Base-by-base conservation (phyloP, 306 rosid species). In the Gastrolobium bilobum region DNA sequence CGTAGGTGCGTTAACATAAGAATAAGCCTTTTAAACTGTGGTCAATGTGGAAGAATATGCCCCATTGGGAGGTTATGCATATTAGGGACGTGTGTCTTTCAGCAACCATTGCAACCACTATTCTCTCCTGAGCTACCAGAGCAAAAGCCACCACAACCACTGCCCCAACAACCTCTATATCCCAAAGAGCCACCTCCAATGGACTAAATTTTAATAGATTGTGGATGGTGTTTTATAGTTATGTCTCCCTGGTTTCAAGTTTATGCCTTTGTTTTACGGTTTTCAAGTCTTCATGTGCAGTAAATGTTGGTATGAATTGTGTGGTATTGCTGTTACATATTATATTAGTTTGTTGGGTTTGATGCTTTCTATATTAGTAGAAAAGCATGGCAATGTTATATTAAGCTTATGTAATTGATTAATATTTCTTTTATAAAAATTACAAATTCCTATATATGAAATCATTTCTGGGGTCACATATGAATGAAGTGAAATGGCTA, bases 21-120 rank as follows among this genome's bases (percentile, higher is more conserved):
- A 11, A 0, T 40, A 0, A 86, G 37, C 62, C 78, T 70, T 47
- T 81, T 84, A 0, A 86, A 91, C 37, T 93, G 97, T 54, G 97
- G 98, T 6, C 62, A 33, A 15, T 93, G 98, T 84, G 91, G 91
- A 50, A 81, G 71, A 6, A 30, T 7, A 10, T 91, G 98, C 68
- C 83, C 88, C 8, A 0, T 79, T 56, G 87, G 85, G 3, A 70
- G 78, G 10, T 60, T 56, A 0, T 93, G 98, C 64, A 1, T 77
- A 3, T 83, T 53, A 11, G 98, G 98, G 2, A 20, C 77, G 75
- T 91, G 98, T 83, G 81, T 87, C 0, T 81, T 76, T 68, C 71
- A 69, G 4, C 62, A 14, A n/a, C 72, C 71, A 4, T 1, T 3
- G 4, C 61, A 80, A 4, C 53, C 34, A 2, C 40, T 15, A 6